Percentiles rank a stretch among this genome's conserved stretches.
Evolutionary conservation across 192 early-diverging fungal species (phyloP).

Genomic region (Glomus cerebriforme): DNA sequence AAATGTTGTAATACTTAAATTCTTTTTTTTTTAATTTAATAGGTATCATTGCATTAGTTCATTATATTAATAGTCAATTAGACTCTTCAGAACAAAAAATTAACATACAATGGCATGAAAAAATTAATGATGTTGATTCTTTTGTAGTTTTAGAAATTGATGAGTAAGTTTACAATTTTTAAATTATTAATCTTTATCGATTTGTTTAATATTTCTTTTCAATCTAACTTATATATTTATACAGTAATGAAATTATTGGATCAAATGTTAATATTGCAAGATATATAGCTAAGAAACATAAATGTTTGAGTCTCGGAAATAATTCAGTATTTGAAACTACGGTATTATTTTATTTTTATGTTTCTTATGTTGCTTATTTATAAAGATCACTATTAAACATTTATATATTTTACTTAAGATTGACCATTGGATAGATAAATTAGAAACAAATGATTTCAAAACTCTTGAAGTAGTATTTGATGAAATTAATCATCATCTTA

Average conservation of each 20-base stretch:
- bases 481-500: slow-evolving; percentile 80
- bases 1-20: not conserved
- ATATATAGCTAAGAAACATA: not conserved
- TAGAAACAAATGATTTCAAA: slow-evolving; percentile 69
- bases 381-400: not conserved
- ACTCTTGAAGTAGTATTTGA: slow-evolving; percentile 66
- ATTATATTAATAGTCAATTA: not conserved
- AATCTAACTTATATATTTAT: not conserved
- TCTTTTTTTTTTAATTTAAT: not conserved
- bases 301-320: not conserved
- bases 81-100: not conserved
- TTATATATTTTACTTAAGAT: slow-evolving; percentile 37
- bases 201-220: not conserved
- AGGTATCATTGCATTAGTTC: not conserved
- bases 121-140: not conserved
- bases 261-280: not conserved
- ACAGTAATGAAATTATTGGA: not conserved
- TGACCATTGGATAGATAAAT: slow-evolving; percentile 71
- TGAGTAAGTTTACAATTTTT: not conserved
- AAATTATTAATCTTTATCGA: not conserved
- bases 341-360: not conserved
- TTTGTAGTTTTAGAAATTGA: not conserved
- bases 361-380: not conserved
- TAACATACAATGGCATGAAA: slow-evolving; percentile 8
- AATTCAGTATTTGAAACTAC: not conserved